Conservation (phyloP, 768 basidiomycete genomes). For the Ephemerocybe angulata region DNA sequence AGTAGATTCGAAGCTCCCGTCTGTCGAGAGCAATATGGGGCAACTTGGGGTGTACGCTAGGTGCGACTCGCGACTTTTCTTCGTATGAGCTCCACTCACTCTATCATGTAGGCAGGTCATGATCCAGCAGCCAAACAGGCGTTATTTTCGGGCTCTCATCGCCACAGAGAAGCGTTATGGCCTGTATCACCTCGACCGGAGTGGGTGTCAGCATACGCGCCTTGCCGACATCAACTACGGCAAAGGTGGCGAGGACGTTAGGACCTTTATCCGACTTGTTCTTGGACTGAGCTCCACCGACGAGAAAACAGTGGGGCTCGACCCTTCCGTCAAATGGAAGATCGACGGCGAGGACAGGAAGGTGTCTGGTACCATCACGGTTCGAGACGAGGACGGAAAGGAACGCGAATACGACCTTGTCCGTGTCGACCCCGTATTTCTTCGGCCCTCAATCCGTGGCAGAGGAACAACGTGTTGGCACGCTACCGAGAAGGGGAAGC, state of each 20-base stretch:
- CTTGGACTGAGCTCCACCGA: constrained; percentile 3
- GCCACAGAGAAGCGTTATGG: neutral
- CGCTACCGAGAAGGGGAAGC: neutral
- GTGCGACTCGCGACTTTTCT: neutral
- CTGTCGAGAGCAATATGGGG: too few relatives aligned
- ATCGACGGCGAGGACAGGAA: neutral
- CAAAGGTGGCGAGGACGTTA: neutral
- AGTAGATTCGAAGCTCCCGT: too few relatives aligned
- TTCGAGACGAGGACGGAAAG: neutral
- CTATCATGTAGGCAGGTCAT: neutral
- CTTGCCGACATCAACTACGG: too few relatives aligned
- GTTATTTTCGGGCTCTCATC: neutral
- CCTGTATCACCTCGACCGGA: neutral
- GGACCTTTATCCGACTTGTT: neutral
- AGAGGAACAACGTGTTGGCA: neutral
- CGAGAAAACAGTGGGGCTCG: neutral
- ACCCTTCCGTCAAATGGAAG: constrained; percentile 1
- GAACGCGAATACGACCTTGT: neutral
- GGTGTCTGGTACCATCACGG: neutral
- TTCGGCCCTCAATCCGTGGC: neutral
- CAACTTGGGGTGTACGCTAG: neutral
- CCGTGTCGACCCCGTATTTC: neutral
- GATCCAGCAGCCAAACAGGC: neutral
- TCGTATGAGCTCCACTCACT: neutral
- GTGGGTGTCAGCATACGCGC: neutral